phyloP scores from a whole-genome alignment of 2,329 filamentous ascomycete genomes.

The Sporothrix sp. region DNA sequence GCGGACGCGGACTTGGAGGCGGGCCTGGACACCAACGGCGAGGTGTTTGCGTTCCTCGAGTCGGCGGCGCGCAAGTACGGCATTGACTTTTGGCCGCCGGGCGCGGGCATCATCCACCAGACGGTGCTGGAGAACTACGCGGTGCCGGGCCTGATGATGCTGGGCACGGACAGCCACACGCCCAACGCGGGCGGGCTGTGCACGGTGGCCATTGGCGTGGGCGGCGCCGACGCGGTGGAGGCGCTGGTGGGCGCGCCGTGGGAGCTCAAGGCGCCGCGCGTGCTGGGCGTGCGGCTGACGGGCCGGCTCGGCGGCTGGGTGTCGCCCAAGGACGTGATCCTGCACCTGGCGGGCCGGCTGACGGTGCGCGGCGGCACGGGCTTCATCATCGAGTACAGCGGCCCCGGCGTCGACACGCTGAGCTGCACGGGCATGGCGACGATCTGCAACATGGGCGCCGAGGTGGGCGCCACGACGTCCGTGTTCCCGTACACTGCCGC shows the following conservation, averaged over 20 bases:
- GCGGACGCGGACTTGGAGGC: conserved; percentile 75
- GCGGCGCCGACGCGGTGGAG: conserved; percentile 94
- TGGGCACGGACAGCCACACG: conserved; percentile 94
- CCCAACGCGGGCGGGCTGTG: conserved; percentile 93
- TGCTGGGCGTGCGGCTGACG: conserved; percentile 75
- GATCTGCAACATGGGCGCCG: conserved; percentile 75
- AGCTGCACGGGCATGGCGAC: conserved; percentile 93
- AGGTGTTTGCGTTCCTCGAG: conserved; percentile 96
- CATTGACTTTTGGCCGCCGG: conserved; percentile 92
- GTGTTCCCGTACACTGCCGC: conserved; percentile 86
- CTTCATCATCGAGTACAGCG: conserved; percentile 89
- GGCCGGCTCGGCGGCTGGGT: conserved; percentile 85
- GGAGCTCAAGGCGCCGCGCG: conserved; percentile 91
- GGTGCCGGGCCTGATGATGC: conserved; percentile 95
- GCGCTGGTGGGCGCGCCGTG: conserved; percentile 92
- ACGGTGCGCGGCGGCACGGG: conserved; percentile 93
- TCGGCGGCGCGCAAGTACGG: conserved; percentile 84
- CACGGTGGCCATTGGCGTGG: conserved; percentile 92
- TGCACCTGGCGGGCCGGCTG: conserved; percentile 77
- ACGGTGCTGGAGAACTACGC: conserved; percentile 97
- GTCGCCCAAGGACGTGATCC: conserved; percentile 89
- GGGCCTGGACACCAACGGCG: conserved; percentile 84
- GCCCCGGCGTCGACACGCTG: conserved; percentile 77
- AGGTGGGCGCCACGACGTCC: conserved; percentile 91
- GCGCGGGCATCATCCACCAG: conserved; percentile 94